These are phyloP conservation scores for Aschersonia sp. DNA, from an alignment of 2,329 filamentous ascomycete species.

Conservation along the genomic window DNA sequence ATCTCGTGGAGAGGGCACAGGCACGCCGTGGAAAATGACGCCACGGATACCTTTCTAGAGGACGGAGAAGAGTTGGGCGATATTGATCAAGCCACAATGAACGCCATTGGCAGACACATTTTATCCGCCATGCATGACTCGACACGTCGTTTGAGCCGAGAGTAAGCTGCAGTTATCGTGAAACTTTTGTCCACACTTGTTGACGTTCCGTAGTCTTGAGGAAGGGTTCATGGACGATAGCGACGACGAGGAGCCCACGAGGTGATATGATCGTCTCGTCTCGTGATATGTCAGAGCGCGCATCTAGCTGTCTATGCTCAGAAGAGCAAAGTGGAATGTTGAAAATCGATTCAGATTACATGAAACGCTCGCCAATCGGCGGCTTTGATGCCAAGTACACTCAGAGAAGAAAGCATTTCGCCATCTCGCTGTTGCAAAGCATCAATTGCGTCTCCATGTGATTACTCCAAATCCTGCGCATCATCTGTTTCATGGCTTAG, in stretches of 20 bases:
- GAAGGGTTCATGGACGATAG: conserved; percentile 30
- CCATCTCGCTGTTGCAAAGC: no score
- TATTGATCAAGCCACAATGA: conserved; percentile 34
- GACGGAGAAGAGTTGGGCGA: conserved; percentile 58
- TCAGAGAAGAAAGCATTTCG: no score
- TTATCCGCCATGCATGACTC: conserved; percentile 27
- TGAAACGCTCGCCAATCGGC: no score
- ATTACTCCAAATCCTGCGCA: no score
- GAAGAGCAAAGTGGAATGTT: no score
- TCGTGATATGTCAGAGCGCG: no score
- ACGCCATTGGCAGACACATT: conserved; percentile 21
- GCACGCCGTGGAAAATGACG: conserved; percentile 31
- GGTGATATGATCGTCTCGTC: not conserved
- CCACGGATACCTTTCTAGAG: conserved; percentile 2
- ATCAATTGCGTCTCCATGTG: no score
- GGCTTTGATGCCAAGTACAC: no score
- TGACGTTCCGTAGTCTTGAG: conserved; percentile 7
- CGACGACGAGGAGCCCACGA: conserved; percentile 20
- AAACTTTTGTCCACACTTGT: conserved; percentile 3
- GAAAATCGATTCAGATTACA: no score
- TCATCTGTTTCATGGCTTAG: no score
- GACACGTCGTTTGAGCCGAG: conserved; percentile 55
- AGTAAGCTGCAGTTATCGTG: conserved; percentile 29
- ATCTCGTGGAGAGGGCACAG: conserved; percentile 33
- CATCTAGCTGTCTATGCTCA: no score